Conservation (phyloP, 257 asterid genomes). For the Solanum paucissectum region DNA sequence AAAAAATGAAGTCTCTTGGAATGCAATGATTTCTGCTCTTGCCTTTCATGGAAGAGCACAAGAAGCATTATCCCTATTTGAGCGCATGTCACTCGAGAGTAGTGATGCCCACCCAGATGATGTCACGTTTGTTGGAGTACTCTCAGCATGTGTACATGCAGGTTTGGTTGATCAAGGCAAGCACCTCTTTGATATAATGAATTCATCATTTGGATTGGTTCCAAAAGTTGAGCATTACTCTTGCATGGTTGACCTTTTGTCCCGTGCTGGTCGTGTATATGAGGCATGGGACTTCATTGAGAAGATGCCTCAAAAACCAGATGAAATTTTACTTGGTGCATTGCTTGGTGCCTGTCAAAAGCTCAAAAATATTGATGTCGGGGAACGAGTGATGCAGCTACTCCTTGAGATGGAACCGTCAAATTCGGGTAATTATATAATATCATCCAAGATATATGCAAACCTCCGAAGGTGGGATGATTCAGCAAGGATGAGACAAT, state of each 20-base stretch:
- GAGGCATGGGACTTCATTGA: constrained; percentile 88
- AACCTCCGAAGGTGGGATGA: constrained; percentile 68
- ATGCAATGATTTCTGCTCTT: constrained; percentile 76
- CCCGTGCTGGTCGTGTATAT: constrained; percentile 73
- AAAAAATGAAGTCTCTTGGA: constrained; percentile 81
- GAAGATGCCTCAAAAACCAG: constrained; percentile 77
- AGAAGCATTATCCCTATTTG: constrained; percentile 62
- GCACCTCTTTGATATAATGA: constrained; percentile 45
- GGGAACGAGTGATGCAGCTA: constrained; percentile 58
- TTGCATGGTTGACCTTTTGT: constrained; percentile 84
- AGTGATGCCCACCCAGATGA: constrained; percentile 40
- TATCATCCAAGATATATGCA: constrained; percentile 68
- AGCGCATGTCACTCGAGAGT: constrained; percentile 44
- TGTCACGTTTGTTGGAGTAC: constrained; percentile 64
- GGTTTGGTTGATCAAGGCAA: constrained; percentile 78
- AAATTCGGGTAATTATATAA: constrained; percentile 73
- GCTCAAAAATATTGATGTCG: constrained; percentile 49
- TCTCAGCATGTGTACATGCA: constrained; percentile 84
- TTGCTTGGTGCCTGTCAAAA: constrained; percentile 81
- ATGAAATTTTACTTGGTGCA: constrained; percentile 64
- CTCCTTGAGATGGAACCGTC: constrained; percentile 68
- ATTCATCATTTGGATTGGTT: constrained; percentile 42
- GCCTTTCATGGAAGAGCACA: constrained; percentile 68
- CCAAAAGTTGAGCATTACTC: constrained; percentile 87
- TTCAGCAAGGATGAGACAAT: constrained; percentile 59